Evolutionary conservation across 495 filamentous ascomycete genomes (phyloP).

Genomic region (Cryomyces minteri): DNA sequence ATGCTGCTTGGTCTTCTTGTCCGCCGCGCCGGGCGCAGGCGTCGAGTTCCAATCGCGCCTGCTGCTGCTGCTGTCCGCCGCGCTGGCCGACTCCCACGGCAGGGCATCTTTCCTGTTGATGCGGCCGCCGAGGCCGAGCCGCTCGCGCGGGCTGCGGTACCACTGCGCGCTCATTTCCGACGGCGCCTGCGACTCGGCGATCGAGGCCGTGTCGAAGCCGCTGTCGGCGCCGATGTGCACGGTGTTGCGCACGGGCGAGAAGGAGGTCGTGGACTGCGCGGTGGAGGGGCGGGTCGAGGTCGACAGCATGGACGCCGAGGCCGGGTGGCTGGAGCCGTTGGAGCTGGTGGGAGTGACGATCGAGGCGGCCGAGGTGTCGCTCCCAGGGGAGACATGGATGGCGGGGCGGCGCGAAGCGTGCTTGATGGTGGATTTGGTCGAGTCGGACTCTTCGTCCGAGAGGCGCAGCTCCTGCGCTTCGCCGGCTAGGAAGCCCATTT

Average conservation of each 20-base stretch:
- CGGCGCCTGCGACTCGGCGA: constrained; percentile 9
- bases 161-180: constrained; percentile 16
- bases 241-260: neutral
- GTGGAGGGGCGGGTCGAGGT: neutral
- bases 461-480: constrained; percentile 7
- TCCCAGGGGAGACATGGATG: neutral
- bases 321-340: neutral
- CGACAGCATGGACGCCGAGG: neutral
- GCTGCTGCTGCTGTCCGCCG: neutral
- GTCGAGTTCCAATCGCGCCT: too few species aligned
- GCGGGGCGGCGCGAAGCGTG: neutral
- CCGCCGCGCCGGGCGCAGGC: too few species aligned
- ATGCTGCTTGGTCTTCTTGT: too few species aligned
- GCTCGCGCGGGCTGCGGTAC: constrained; percentile 15
- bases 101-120: constrained; percentile 10
- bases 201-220: neutral
- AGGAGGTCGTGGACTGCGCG: neutral
- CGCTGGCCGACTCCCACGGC: constrained; percentile 11
- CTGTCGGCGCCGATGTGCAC: neutral
- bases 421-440: neutral
- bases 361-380: neutral
- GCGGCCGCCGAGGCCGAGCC: constrained; percentile 16
- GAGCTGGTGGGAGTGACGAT: neutral
- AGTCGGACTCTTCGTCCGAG: constrained; percentile 2
- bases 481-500: constrained; percentile 4